Evolutionary conservation across 345 rosid species (phyloP).

Genomic region (Angophora floribunda): DNA sequence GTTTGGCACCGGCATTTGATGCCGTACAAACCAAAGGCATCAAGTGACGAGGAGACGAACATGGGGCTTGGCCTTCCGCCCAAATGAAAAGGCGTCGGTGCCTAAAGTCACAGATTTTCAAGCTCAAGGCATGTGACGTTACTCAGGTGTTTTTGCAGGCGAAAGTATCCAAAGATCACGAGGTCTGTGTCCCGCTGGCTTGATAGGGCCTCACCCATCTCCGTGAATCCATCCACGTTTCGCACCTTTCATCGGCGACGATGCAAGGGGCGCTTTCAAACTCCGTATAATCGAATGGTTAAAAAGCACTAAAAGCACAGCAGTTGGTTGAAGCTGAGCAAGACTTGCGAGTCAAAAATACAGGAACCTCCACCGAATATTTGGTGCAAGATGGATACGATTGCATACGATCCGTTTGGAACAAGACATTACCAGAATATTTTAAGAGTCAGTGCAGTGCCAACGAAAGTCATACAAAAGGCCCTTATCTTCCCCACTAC

Average conservation of each 20-base stretch:
- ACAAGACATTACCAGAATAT: background rate
- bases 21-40: background rate
- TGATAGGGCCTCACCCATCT: background rate
- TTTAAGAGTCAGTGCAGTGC: background rate
- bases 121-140: background rate
- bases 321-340: background rate
- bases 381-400: background rate
- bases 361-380: background rate
- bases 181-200: background rate
- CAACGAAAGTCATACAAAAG: background rate
- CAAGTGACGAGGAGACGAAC: background rate
- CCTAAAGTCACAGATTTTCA: background rate
- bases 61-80: background rate
- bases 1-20: background rate
- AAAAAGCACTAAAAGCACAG: background rate
- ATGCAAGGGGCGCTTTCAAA: background rate
- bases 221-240: background rate
- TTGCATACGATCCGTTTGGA: background rate
- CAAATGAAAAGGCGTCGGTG: background rate
- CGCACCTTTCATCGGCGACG: fast-evolving
- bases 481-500: background rate
- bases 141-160: background rate
- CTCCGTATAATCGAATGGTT: background rate
- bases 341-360: background rate
- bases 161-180: background rate